Base-by-base conservation (phyloP, 768 basidiomycete species). In the Russula dissimulans region DNA sequence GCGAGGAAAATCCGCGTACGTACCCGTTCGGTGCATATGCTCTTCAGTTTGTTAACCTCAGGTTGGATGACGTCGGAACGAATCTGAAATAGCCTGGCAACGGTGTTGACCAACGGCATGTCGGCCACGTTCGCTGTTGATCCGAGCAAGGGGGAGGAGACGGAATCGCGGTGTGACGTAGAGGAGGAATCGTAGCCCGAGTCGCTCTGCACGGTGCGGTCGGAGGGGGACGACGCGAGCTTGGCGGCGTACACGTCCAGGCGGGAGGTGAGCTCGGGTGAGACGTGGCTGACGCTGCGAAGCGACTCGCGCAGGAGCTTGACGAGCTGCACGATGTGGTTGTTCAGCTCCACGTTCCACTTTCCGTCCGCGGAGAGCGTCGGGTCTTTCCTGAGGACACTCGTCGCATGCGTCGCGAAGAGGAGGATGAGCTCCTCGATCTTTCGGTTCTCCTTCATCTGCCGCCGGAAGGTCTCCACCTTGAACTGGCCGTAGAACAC, bases 351-450 rank as follows among this genome's bases (percentile, higher is more conserved):
- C 48, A 84, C 70, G 70, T 97, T 98, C 95, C 95, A 97, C 38
- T 61, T 61, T 22, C 83, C 88, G 50, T 97, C 94, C 26, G 84
- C 88, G 15, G 80, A 80, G 1, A 94, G 76, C 2, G 88, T 80
- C 0, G 89, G 89, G 65, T 95, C 92, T 73, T 97, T 97, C 80
- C 86, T 89, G 61, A 98, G 79, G 8, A 91, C 83, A 31, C 82
- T 80, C 3, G 91, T 92, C 3, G 95, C 90, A 54, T 92, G 86
- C 1, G 94, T 90, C 11, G 95, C 95, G 68, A 97, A 97, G 80
- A 90, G 89, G 54, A 99, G 79, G 60, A 99, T 95, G 56, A 99
- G 86, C 64, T 97, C 94, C 74, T 99, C 97, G 42, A 97, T 91
- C 76, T 95, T 97, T 48, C 97, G 82, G 71, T 91, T 95, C 71